These are phyloP conservation scores for Pseudoneurospora amorphoporcata DNA, from an alignment of 495 filamentous ascomycete species.

Conservation along the genomic window DNA sequence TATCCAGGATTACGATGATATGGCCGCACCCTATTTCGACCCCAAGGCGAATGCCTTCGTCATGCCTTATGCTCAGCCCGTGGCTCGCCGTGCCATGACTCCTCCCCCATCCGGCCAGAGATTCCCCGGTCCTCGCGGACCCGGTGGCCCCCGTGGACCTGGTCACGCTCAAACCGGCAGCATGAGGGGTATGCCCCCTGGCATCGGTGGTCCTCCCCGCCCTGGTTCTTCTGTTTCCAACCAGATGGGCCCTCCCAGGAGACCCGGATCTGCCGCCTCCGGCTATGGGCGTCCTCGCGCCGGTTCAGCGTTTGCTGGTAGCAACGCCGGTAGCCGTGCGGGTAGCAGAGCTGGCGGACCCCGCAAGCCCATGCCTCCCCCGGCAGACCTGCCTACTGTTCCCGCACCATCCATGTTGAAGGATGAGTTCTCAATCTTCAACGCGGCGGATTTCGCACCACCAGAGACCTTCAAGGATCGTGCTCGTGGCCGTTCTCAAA, in stretches of 20 bases:
- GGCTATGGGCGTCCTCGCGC: conserved; percentile 40
- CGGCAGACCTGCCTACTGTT: conserved; percentile 59
- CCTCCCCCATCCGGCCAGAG: conserved; percentile 76
- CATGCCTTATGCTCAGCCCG: conserved; percentile 70
- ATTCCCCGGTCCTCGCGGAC: conserved; percentile 37
- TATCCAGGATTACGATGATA: background rate
- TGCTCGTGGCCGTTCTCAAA: conserved; percentile 65
- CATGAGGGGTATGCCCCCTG: conserved; percentile 16
- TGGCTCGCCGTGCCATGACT: conserved; percentile 90
- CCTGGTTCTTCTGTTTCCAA: conserved; percentile 34
- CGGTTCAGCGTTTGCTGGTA: conserved; percentile 27
- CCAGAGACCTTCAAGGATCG: conserved; percentile 57
- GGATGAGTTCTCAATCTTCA: conserved; percentile 65
- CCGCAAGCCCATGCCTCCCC: conserved; percentile 59
- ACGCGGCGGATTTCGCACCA: conserved; percentile 79
- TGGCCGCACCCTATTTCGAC: conserved; percentile 53
- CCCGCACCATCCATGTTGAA: conserved; percentile 80
- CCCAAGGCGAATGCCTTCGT: conserved; percentile 63
- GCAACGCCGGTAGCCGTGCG: conserved; percentile 10
- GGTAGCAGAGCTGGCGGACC: conserved; percentile 24
- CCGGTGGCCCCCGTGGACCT: conserved; percentile 15
- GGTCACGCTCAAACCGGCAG: conserved; percentile 27
- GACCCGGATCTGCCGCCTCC: conserved; percentile 61
- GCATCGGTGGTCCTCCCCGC: conserved; percentile 28
- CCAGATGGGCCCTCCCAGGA: conserved; percentile 27